Conservation (phyloP, 73 alveolate genomes). For the Symbiodinium pilosum region DNA sequence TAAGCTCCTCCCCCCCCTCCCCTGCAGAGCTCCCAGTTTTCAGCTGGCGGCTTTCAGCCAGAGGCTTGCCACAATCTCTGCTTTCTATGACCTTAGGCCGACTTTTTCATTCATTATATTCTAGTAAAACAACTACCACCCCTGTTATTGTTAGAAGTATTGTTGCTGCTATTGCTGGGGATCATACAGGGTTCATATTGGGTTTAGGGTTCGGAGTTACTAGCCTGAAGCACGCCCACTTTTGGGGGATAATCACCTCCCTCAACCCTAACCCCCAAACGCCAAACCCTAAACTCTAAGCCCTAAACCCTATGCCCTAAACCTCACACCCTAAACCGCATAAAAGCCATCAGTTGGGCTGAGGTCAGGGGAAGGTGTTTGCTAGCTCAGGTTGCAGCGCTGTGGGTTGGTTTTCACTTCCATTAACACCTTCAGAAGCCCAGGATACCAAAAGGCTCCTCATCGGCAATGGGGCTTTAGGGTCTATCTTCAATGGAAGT, state of each 20-base stretch:
- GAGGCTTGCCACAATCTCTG: constrained; percentile 84
- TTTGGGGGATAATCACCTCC: background rate
- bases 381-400: background rate
- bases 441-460: too few species aligned
- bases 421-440: too few species aligned
- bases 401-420: too few species aligned
- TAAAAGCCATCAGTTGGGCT: background rate
- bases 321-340: background rate
- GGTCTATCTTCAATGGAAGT: background rate
- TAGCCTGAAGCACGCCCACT: too few species aligned
- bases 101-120: too few species aligned
- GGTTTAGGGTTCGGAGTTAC: too few species aligned
- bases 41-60: constrained; percentile 35
- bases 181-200: too few species aligned
- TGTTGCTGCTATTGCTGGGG: too few species aligned
- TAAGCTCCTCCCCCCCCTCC: background rate
- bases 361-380: background rate
- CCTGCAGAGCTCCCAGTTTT: background rate
- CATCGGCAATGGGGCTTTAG: background rate
- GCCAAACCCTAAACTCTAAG: background rate
- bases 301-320: background rate
- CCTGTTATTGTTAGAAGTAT: too few species aligned
- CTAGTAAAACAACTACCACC: too few species aligned
- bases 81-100: constrained; percentile 76
- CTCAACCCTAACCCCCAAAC: background rate